These are phyloP conservation scores for Solanum paucissectum DNA, from an alignment of 257 asterid genomes.

Conservation along the genomic window DNA sequence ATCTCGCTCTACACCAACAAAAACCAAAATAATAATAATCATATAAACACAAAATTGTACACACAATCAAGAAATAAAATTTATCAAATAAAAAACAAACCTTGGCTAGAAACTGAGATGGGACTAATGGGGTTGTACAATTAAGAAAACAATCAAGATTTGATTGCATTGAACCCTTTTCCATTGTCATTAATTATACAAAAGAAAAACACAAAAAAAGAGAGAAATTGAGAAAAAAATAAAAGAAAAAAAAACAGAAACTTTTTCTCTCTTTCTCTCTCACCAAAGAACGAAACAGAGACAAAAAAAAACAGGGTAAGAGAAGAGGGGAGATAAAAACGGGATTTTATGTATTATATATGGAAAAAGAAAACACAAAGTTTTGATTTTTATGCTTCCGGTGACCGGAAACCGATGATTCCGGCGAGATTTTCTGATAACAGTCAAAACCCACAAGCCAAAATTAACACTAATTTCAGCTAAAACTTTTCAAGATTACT, in stretches of 20 bases:
- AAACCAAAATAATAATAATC: neutral
- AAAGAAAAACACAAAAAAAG: conserved; percentile 6
- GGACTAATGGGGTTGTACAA: conserved; percentile 30
- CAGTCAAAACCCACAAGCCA: neutral
- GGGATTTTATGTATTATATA: conserved; percentile 39
- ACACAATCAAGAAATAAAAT: neutral
- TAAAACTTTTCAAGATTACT: conserved; percentile 1
- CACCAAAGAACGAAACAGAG: conserved; percentile 10
- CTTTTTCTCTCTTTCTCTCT: conserved; percentile 40
- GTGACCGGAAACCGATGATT: conserved; percentile 24
- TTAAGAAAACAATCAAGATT: conserved; percentile 32
- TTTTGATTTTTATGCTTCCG: neutral
- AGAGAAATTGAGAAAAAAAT: neutral
- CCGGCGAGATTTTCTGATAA: conserved; percentile 17
- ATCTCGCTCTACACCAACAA: conserved; percentile 44
- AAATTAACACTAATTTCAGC: neutral
- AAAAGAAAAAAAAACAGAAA: conserved; percentile 3
- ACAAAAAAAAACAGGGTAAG: conserved; percentile 2
- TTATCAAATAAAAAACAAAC: conserved; percentile 2
- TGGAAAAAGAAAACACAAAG: neutral
- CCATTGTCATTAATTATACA: conserved; percentile 14
- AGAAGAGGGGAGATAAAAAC: conserved; percentile 40
- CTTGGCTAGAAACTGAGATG: conserved; percentile 33
- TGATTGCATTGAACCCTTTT: conserved; percentile 29
- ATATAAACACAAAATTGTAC: neutral